Conservation (phyloP, 768 basidiomycete genomes). For the Leccinum boreale region DNA sequence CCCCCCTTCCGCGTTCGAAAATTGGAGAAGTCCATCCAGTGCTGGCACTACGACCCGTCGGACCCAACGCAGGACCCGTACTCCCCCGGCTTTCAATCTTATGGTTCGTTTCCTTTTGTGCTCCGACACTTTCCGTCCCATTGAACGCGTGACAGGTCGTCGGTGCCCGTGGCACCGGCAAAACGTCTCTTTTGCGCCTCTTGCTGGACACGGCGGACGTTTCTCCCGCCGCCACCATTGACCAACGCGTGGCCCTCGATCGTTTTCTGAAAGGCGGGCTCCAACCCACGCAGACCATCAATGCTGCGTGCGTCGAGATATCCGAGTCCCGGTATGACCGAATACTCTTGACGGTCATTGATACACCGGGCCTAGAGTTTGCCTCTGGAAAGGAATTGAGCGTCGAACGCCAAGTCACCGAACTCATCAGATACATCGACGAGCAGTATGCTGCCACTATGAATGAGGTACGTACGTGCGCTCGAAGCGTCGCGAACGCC, state of each 20-base stretch:
- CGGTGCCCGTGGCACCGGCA: constrained; percentile 78
- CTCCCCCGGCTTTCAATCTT: constrained; percentile 79
- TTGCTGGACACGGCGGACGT: constrained; percentile 83
- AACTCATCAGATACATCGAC: constrained; percentile 75
- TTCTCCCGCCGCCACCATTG: constrained; percentile 70
- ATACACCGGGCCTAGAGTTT: constrained; percentile 85
- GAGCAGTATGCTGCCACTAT: constrained; percentile 81
- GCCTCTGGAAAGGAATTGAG: constrained; percentile 66
- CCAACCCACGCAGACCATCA: constrained; percentile 60
- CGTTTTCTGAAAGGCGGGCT: constrained; percentile 60
- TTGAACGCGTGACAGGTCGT: constrained; percentile 52
- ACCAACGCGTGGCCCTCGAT: constrained; percentile 65
- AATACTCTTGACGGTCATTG: constrained; percentile 74
- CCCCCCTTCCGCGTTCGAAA: constrained; percentile 63
- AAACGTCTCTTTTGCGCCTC: constrained; percentile 77
- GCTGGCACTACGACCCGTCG: constrained; percentile 43
- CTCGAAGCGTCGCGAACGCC: not conserved
- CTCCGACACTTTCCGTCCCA: not conserved
- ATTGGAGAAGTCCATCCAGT: constrained; percentile 40
- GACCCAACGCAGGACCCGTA: constrained; percentile 61
- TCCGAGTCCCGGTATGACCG: constrained; percentile 82
- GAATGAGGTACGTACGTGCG: constrained; percentile 57
- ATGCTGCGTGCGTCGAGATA: constrained; percentile 74
- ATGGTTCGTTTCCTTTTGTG: constrained; percentile 51
- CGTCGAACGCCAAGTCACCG: constrained; percentile 75